Base-by-base conservation (phyloP, 495 filamentous ascomycete genomes). In the Penicillium pulvis region DNA sequence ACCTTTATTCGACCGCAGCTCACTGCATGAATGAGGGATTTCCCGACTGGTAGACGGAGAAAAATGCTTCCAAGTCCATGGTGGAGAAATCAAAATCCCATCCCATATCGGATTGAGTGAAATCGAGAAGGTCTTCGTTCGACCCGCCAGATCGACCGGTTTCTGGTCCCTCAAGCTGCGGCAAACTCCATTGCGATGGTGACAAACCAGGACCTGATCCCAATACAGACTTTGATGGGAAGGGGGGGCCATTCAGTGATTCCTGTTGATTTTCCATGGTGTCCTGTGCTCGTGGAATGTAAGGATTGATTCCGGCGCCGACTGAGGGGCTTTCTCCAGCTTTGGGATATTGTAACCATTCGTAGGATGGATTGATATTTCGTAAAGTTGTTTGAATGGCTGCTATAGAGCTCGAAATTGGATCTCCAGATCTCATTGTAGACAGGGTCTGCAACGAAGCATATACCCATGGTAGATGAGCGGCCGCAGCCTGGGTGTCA, bases 11-110 rank as follows among this genome's bases (percentile, higher is more conserved):
- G 39, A 17, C 0, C 16, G 39, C 4, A 41, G 14, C 16, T 41
- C 39, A 41, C 7, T n/a, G 39, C 39, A 41, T 12, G 23, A 56
- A 24, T 14, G 30, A 43, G 7, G 58, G 31, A 42, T 63, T 65
- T 12, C 63, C 55, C 1, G 59, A 58, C 6, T 68, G 71, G 54
- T 75, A 69, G 16, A 73, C 59, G 8, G 75, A 79, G 48, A 76
- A 72, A 46, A 79, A 77, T 0, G 75, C 67, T 30, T 77, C 76
- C 16, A 79, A 56, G 52, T 79, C 76, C 74, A 79, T 76, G 0
- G 75, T 77, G 3, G 76, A 79, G 43, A 79, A 77, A 48, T 79
- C 74, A 59, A 79, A 75, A 47, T 78, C 68, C 75, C 75, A 79
- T 14, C 74, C 74, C 70, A 79, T 76, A 49, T 79, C 76, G 0